Evolutionary conservation across 179 eudicot species (phyloP).

Genomic region (Gypsophila paniculata): DNA sequence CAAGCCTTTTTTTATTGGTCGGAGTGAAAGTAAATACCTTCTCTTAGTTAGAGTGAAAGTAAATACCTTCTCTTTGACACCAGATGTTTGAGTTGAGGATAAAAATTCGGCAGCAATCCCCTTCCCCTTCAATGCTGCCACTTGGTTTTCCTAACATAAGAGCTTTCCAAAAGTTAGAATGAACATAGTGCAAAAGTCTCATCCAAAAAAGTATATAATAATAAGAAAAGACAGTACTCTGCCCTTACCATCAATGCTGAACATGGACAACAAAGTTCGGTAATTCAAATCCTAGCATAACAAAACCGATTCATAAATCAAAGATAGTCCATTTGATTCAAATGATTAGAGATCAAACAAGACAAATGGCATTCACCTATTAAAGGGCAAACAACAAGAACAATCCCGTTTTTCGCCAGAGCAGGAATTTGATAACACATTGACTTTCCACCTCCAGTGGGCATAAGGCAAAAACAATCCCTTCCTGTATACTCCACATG

Average conservation of each 20-base stretch:
- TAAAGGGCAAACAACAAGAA: slow-evolving; percentile 87
- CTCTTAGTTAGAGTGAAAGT: background rate
- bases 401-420: slow-evolving; percentile 69
- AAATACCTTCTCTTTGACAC: slow-evolving; percentile 65
- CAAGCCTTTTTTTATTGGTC: too few relatives aligned
- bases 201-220: background rate
- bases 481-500: slow-evolving; percentile 46
- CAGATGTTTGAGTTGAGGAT: slow-evolving; percentile 71
- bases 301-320: slow-evolving; percentile 38
- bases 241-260: slow-evolving; percentile 38
- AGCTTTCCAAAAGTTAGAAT: background rate
- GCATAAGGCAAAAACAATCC: slow-evolving; percentile 96
- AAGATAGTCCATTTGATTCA: slow-evolving; percentile 31
- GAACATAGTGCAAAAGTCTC: slow-evolving; percentile 1
- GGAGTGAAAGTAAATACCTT: slow-evolving; percentile 41
- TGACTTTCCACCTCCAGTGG: slow-evolving; percentile 98
- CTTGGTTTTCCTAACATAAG: slow-evolving; percentile 78
- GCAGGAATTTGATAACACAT: slow-evolving; percentile 95
- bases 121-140: slow-evolving; percentile 66
- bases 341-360: slow-evolving; percentile 17
- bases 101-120: slow-evolving; percentile 87
- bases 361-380: slow-evolving; percentile 67
- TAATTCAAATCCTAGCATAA: slow-evolving; percentile 37
- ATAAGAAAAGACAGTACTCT: slow-evolving; percentile 5
- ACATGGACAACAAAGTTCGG: slow-evolving; percentile 25